Evolutionary conservation across 2,329 filamentous ascomycete species (phyloP), one percentile per base, ranked within the genome.

Genomic region (Didymella arachidicola): DNA sequence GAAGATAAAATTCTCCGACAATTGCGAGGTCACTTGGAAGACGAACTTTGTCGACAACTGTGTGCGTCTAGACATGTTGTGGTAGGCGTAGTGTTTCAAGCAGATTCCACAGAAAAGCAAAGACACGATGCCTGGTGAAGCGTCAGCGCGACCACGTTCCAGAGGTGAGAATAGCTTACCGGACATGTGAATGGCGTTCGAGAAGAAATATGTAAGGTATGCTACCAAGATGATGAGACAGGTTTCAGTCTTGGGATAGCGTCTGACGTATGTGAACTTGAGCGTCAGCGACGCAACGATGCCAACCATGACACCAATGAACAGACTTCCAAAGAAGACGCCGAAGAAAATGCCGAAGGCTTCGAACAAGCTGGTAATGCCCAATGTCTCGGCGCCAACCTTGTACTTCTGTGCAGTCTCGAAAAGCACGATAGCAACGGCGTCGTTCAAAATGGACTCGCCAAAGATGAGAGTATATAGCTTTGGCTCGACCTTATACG

Each of bases 1-100:
- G 81, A 99, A 99, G 78, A 99, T 99, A 76, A 99, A 99, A 78
- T 99, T 99, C 79, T 99, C 95, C 0, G 94, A 97, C 44, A 99
- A 80, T 78, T 99, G 95, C 3, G 95, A 92, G 68, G 96, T 89
- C 62, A 97, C 89, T 76, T 96, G 92, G 80, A 99, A 99, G 57
- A 97, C 85, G 79, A 96, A 99, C 77, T 99, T 99, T 51, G 95
- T 99, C 16, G 95, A 97, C 63, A 99, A 88, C 76, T 99, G 95
- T 1, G 95, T 98, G 62, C 95, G 89, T 47, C 95, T 89, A 29
- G 95, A 99, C 95, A 99, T 99, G 81, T 99, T 99, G 84, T 98
- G 97, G 80, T 99, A 99, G 62, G 95, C 95, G 73, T 99, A 99
- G 76, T 99, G 95, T 79, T 99, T 99, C 63, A 99, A 83, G 11